Evolutionary conservation across 345 rosid genomes (phyloP).

Genomic region (Bruguiera gymnorhiza): DNA sequence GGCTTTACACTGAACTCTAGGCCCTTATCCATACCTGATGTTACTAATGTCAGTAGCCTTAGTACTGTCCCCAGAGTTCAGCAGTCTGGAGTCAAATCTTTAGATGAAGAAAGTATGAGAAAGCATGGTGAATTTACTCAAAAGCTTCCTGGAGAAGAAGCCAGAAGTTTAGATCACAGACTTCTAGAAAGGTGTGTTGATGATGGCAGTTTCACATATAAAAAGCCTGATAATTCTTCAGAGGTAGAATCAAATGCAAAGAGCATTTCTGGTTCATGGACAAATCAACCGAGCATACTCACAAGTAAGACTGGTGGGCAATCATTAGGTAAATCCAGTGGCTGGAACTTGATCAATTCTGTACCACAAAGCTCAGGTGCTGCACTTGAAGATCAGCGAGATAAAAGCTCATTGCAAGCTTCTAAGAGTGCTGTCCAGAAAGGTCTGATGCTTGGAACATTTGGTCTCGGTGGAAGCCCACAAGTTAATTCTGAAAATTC

Average conservation of each 20-base stretch:
- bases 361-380: constrained; percentile 20
- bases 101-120: constrained; percentile 39
- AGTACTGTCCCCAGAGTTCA: constrained; percentile 23
- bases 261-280: constrained; percentile 33
- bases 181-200: constrained; percentile 39
- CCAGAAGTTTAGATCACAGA: constrained; percentile 40
- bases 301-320: constrained; percentile 31
- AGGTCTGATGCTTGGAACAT: constrained; percentile 24
- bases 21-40: constrained; percentile 27
- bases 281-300: constrained; percentile 28
- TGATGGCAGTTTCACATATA: constrained; percentile 39
- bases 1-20: constrained; percentile 23
- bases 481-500: constrained; percentile 38
- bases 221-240: constrained; percentile 37
- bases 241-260: constrained; percentile 36
- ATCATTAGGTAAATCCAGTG: constrained; percentile 33
- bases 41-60: constrained; percentile 21
- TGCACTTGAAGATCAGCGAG: constrained; percentile 28
- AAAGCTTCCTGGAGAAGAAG: constrained; percentile 38
- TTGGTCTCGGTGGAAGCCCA: constrained; percentile 36
- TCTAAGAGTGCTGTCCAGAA: constrained; percentile 24
- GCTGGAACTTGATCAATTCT: constrained; percentile 46
- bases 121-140: constrained; percentile 31
- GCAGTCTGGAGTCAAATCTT: constrained; percentile 34
- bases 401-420: constrained; percentile 33